phyloP scores from a whole-genome alignment of 371 early-diverging fungal species.

The Apophysomyces ossiformis region DNA sequence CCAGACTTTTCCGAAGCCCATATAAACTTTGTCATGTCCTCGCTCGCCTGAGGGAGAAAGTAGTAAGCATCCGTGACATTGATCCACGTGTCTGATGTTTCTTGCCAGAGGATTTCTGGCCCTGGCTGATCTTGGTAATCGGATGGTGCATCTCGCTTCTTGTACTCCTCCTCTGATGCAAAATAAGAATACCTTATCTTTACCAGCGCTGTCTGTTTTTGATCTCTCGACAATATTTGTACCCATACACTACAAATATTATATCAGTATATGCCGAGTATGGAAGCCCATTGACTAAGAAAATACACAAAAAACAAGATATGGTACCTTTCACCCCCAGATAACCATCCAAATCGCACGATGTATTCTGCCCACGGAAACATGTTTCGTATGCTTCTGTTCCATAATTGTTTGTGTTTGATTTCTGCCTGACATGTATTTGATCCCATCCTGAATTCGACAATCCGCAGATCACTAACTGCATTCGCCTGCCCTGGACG shows the following conservation, averaged over 20 bases:
- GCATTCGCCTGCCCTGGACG: conserved; percentile 70
- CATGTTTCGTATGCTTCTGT: conserved; percentile 37
- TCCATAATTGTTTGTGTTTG: conserved; percentile 57
- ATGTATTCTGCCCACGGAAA: conserved; percentile 84
- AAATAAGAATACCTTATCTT: conserved; percentile 41
- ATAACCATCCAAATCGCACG: conserved; percentile 78
- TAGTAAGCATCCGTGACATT: conserved; percentile 67
- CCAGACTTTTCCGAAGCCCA: conserved; percentile 72
- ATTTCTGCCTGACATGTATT: conserved; percentile 14
- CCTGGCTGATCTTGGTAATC: conserved; percentile 22
- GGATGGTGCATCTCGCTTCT: neutral
- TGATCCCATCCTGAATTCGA: conserved; percentile 49
- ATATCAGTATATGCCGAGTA: too few relatives aligned
- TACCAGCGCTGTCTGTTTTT: conserved; percentile 58
- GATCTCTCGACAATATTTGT: conserved; percentile 71
- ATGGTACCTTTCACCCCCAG: conserved; percentile 60
- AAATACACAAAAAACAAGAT: neutral
- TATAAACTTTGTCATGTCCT: conserved; percentile 41
- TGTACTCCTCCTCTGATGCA: neutral
- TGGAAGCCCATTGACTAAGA: neutral
- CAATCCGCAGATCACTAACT: conserved; percentile 58
- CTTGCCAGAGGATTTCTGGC: conserved; percentile 65
- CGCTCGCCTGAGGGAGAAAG: conserved; percentile 37
- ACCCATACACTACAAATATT: conserved; percentile 59
- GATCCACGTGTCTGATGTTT: conserved; percentile 64